Evolutionary conservation across 805 yeast species (phyloP), one percentile per base, ranked within the genome.

Genomic region (Ogataea pini): DNA sequence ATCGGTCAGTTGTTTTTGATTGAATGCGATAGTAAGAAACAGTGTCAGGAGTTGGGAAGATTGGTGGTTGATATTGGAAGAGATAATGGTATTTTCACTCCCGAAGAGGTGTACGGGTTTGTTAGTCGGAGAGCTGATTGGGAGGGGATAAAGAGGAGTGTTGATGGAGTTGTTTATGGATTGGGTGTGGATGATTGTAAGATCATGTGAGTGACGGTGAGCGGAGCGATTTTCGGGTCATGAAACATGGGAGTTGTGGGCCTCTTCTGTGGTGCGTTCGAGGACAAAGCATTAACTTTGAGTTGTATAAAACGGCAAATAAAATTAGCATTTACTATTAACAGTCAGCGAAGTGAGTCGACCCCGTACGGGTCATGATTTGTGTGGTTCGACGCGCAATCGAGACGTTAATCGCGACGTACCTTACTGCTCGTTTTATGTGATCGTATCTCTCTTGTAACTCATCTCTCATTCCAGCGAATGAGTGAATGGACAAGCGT

Each of bases 121-220:
- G 94, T 90, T 4, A 90, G 87, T 56, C 72, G 96, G 51, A 73
- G 99, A 48, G 77, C 83, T 31, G 99, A 92, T 65, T 92, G 99
- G 99, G 69, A 78, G 0, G 61, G 70, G 31, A 86, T 92, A 22
- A 85, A 82, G 55, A 73, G 77, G 52, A 86, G 86, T 50, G 97
- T 92, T 8, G 98, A 92, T 66, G 89, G 85, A 64, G 91, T 89
- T n/a, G 87, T 94, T 83, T 94, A 90, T 61, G 98, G 99, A 0
- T 74, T 92, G 46, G 90, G 89, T 14, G 68, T 84, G 24, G 86
- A 82, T 22, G 97, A 90, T 60, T 91, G 97, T 71, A 55, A 64
- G 0, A 71, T 89, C 36, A 70, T 77, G 70, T 84, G 63, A 67
- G n/a, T 5, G 3, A 5, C 14, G 4, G 32, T 10, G 32, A 28